Evolutionary conservation across 2,329 filamentous ascomycete species (phyloP), one percentile per base, ranked within the genome.

Genomic region (Juglanconis oblonga): DNA sequence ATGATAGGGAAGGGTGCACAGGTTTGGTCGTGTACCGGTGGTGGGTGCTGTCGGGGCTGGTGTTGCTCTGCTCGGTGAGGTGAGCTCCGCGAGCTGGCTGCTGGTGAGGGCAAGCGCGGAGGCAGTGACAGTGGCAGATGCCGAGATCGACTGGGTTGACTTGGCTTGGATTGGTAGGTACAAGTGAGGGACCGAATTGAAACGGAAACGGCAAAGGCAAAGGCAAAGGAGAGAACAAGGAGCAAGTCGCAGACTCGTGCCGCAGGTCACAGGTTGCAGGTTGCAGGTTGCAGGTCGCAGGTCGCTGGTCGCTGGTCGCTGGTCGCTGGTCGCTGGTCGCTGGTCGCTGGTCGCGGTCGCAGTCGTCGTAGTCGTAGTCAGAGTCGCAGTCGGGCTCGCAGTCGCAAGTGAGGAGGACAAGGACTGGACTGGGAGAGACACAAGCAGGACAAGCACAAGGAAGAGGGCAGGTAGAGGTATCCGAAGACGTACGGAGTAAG

Each of bases 191-290:
- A 56, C 58, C 51, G 53, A 60, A 57, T 52, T 57, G 57, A 52
- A 62, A 57, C 59, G 54, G 45, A 58, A 50, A 60, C 59, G 52
- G 49, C 51, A 55, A 55, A 44, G 36, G 50, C 53, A 48, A 57
- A 60, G 58, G 50, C 53, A 48, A 57, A 60, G 58, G 52, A 56
- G 52, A 53, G 53, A 60, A 57, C 55, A 57, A 51, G 55, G 47
- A 56, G 45, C 44, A 11, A 7, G 44, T 3, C 47, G 52, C 40
- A 31, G 55, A 17, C 40, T 17, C 14, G 44, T 47, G 53, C 14
- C 33, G 51, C 17, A 40, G 51, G n/a, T 24, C n/a, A 9, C 33
- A 50, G 58, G 35, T 47, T 10, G 47, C 40, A 52, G 40, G 35
- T 47, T 10, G 47, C 40, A 52, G 40, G 33, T 17, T 53, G 33